Base-by-base conservation (phyloP, 345 rosid genomes). In the Psidium friedrichsthalianum region DNA sequence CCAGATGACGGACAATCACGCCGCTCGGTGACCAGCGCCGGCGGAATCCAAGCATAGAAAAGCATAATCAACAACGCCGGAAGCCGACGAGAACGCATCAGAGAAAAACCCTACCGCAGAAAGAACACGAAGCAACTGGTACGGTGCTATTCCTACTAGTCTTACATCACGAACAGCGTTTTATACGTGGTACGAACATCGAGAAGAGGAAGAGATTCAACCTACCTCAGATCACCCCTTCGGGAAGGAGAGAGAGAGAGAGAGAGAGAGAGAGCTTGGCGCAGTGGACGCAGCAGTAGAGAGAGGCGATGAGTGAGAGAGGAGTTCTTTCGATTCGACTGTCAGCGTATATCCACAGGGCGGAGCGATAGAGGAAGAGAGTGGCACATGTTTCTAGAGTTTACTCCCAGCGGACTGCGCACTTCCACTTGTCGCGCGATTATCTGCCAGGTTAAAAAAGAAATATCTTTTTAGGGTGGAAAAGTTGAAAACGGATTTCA, bases 191-290 rank as follows among this genome's bases (percentile, higher is more conserved):
- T 69, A 18, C 4, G 13, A 10, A 36, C 80, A 36, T 36, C 80
- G 47, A 69, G 80, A 69, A 69, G 78, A 69, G 80, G 4, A 6
- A 82, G 13, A 24, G 53, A 82, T 18, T 49, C 25, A 51, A 21
- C 61, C 7, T 81, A 93, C 94, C 94, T 92, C 94, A 90, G 93
- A 86, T 22, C 86, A 90, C 93, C 91, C 89, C 93, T 90, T 82
- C 18, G 80, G 44, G 9, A 11, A 69, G 8, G 49, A n/a, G 87
- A 85, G 85, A 83, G 44, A 85, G 74, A 82, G n/a, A n/a, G n/a
- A n/a, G n/a, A n/a, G n/a, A n/a, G 40, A 56, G 58, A 20, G 74
- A 42, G 51, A 40, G 13, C 6, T 10, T 6, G 78, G 24, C 47
- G 22, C 74, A 15, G 36, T 3, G 74, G 1, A 29, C 74, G 42